phyloP scores from a whole-genome alignment of 139 green algal species.

The Closterium sp. region DNA sequence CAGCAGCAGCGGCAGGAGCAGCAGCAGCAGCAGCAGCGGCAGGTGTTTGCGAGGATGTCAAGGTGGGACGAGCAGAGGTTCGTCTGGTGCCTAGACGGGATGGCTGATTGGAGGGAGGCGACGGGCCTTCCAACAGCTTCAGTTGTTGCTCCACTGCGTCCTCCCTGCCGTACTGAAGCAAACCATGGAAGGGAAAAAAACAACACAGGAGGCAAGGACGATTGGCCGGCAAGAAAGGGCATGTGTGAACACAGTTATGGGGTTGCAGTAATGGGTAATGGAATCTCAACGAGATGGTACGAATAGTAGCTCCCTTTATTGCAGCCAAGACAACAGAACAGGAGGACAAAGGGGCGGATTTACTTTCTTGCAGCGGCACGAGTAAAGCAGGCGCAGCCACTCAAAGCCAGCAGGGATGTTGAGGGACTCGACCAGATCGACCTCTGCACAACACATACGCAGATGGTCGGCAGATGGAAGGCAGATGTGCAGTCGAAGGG shows the following conservation, averaged over 20 bases:
- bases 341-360: not conserved
- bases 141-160: slow-evolving; percentile 56
- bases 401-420: not conserved
- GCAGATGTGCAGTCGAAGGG: too few relatives aligned
- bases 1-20: not conserved
- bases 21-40: not conserved
- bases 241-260: too few relatives aligned
- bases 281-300: not conserved
- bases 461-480: not conserved
- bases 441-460: not conserved
- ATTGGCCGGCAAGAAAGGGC: not conserved
- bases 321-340: not conserved
- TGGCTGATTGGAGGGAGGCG: not conserved
- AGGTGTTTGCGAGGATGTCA: not conserved
- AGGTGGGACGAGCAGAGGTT: not conserved
- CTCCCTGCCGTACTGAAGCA: slow-evolving; percentile 60
- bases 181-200: not conserved
- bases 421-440: not conserved
- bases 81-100: not conserved
- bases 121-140: slow-evolving; percentile 48
- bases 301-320: slow-evolving; percentile 24
- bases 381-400: slow-evolving; percentile 15
- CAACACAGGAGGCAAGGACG: too few relatives aligned
- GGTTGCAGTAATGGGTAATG: too few relatives aligned
- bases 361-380: slow-evolving; percentile 15